Conservation (phyloP, 164 flowering plant species). For the Brasenia schreberi region DNA sequence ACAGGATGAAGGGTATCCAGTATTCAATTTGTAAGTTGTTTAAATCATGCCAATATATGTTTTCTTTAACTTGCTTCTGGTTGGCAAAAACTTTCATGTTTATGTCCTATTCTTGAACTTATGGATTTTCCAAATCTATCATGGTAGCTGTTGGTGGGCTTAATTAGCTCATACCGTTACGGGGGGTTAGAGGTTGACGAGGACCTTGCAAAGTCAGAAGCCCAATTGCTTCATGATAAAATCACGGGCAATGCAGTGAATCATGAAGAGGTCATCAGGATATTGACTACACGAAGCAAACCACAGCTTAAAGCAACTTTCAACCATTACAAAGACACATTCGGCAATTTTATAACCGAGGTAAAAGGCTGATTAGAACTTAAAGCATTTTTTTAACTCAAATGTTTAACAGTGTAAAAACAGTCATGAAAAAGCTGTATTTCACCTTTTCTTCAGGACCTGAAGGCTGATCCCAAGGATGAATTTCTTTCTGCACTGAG, state of each 20-base stretch:
- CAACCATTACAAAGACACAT: constrained; percentile 2
- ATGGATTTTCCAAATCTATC: too few relatives aligned
- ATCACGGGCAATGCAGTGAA: constrained; percentile 34
- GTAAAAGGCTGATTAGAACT: too few relatives aligned
- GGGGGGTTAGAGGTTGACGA: constrained; percentile 29
- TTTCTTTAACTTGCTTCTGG: too few relatives aligned
- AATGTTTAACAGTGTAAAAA: not conserved
- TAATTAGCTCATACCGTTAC: constrained; percentile 50
- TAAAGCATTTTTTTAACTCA: not conserved
- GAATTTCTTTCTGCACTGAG: constrained; percentile 33
- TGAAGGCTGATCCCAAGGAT: constrained; percentile 34
- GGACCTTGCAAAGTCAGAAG: constrained; percentile 44
- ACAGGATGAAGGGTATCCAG: too few relatives aligned
- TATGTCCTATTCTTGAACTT: too few relatives aligned
- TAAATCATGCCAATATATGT: too few relatives aligned
- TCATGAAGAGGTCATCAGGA: constrained; percentile 61
- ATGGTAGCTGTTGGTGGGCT: constrained; percentile 33
- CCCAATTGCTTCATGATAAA: constrained; percentile 51
- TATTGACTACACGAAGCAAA: constrained; percentile 70
- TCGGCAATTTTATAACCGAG: too few relatives aligned
- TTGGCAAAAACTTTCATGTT: too few relatives aligned
- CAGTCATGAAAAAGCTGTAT: not conserved
- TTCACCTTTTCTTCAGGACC: constrained; percentile 24
- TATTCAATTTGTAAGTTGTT: too few relatives aligned
- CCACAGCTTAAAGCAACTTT: constrained; percentile 66